Percentiles rank a stretch among this genome's conserved stretches.
phyloP scores from a whole-genome alignment of 495 filamentous ascomycete genomes.

The Neurospora sublineolata region DNA sequence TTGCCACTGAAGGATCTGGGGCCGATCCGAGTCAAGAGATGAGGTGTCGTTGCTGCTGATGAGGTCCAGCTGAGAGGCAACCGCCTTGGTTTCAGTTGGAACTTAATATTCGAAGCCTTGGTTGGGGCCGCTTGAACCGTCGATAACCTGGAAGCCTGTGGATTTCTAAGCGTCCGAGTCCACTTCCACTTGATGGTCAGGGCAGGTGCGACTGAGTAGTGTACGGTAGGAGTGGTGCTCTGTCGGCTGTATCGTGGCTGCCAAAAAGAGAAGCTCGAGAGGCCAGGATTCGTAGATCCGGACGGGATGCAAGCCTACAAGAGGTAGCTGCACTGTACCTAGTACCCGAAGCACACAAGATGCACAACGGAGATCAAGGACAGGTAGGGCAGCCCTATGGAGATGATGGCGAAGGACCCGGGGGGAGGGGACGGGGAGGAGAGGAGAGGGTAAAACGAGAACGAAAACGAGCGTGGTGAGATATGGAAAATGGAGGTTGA shows the following conservation, averaged over 20 bases:
- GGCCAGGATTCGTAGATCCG: neutral
- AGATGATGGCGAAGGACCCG: neutral
- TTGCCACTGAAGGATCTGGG: constrained; percentile 8
- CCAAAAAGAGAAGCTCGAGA: neutral
- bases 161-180: neutral
- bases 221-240: neutral
- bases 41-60: neutral
- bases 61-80: neutral
- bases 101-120: neutral
- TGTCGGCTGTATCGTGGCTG: neutral
- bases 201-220: neutral
- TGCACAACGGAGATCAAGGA: neutral
- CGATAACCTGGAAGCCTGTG: neutral
- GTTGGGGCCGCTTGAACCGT: neutral
- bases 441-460: neutral
- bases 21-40: constrained; percentile 5
- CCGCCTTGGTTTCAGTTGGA: neutral
- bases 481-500: neutral
- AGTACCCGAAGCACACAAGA: neutral
- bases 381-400: neutral
- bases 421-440: neutral
- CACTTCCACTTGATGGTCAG: neutral
- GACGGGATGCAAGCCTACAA: neutral
- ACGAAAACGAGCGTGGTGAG: constrained; percentile 9
- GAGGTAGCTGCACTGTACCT: neutral